These are phyloP conservation scores for Curvularia verruculosa DNA, from an alignment of 2,329 filamentous ascomycete species.

Conservation along the genomic window DNA sequence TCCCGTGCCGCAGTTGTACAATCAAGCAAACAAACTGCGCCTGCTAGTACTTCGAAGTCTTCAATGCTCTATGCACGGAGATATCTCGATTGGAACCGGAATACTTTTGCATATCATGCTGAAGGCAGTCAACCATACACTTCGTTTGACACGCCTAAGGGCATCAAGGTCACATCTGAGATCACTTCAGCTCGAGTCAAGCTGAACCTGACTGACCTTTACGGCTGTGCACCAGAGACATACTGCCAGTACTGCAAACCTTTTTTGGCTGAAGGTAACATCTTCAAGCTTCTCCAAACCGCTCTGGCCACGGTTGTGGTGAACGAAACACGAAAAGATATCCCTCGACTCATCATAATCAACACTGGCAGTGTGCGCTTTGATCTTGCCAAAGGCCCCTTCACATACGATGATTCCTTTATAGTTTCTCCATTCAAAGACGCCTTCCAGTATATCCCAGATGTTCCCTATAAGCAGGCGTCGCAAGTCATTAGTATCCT, in stretches of 20 bases:
- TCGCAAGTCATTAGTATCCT: constrained; percentile 50
- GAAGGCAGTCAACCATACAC: constrained; percentile 54
- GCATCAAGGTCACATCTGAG: constrained; percentile 54
- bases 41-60: constrained; percentile 41
- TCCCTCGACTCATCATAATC: constrained; percentile 62
- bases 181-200: constrained; percentile 60
- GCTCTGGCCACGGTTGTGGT: constrained; percentile 61
- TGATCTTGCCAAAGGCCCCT: constrained; percentile 67
- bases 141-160: constrained; percentile 58
- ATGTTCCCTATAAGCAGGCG: constrained; percentile 59
- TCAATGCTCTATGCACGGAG: constrained; percentile 61
- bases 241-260: constrained; percentile 65
- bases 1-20: constrained; percentile 43
- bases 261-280: constrained; percentile 59
- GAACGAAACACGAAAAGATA: constrained; percentile 58
- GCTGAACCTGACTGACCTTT: constrained; percentile 62
- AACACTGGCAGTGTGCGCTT: constrained; percentile 68
- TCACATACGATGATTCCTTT: constrained; percentile 61
- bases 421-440: constrained; percentile 64
- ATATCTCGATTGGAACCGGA: constrained; percentile 72
- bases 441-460: constrained; percentile 60
- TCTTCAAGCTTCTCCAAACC: constrained; percentile 60
- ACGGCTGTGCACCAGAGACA: constrained; percentile 65
- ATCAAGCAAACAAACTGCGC: constrained; percentile 36
- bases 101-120: constrained; percentile 69